Percentiles rank a stretch among this genome's conserved stretches.
Conservation (phyloP, 179 eudicot species). For the Vitellaria paradoxa region DNA sequence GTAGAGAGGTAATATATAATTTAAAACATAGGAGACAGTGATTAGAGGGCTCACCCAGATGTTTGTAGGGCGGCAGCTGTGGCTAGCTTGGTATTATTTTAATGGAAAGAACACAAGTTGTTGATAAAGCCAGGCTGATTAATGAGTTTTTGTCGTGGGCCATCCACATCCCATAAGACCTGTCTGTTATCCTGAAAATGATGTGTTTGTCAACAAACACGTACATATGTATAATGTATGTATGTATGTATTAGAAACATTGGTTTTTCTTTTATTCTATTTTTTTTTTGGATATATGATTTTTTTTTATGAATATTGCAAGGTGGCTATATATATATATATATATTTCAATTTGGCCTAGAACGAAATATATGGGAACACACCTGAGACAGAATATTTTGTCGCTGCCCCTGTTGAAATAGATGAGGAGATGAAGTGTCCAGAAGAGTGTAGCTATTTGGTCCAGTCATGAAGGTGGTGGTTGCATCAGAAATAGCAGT, state of each 20-base stretch:
- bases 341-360: background rate
- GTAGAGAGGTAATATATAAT: too few species aligned
- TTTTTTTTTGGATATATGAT: background rate
- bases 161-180: constrained; percentile 56
- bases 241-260: background rate
- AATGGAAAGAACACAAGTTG: too few species aligned
- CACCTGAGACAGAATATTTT: constrained; percentile 30
- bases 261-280: background rate
- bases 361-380: background rate
- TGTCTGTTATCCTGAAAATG: constrained; percentile 65
- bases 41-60: too few species aligned
- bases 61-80: too few species aligned
- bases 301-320: background rate
- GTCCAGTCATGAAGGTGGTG: constrained; percentile 20
- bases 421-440: constrained; percentile 32
- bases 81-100: too few species aligned
- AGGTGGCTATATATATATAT: too few species aligned
- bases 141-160: background rate
- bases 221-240: too few species aligned
- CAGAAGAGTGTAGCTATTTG: constrained; percentile 25
- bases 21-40: too few species aligned
- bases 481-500: constrained; percentile 2
- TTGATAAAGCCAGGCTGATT: too few species aligned
- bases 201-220: constrained; percentile 10
- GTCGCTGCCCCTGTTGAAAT: constrained; percentile 40